Conservation (phyloP, 2,329 filamentous ascomycete genomes). For the Biscogniauxia mediterranea region DNA sequence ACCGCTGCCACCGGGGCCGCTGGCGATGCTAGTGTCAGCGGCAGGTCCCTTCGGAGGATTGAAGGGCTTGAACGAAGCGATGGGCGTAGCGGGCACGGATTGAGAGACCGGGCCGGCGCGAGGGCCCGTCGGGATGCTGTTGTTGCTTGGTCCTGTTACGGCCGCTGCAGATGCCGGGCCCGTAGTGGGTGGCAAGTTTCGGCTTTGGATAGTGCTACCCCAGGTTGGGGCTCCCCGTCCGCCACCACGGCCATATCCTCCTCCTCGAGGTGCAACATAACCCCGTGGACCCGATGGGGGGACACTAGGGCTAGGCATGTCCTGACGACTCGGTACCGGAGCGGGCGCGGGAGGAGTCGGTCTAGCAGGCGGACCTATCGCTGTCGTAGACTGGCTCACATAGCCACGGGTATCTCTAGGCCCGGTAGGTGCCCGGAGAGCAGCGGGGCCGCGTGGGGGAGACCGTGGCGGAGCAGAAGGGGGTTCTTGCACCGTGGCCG, state of each 20-base stretch:
- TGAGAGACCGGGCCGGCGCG: constrained; percentile 29
- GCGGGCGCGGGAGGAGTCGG: constrained; percentile 22
- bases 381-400: constrained; percentile 24
- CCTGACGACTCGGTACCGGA: constrained; percentile 26
- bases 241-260: constrained; percentile 44
- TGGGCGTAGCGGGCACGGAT: constrained; percentile 39
- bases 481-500: constrained; percentile 24
- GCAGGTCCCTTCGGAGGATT: constrained; percentile 57
- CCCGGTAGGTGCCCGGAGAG: constrained; percentile 49
- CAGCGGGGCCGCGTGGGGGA: constrained; percentile 55
- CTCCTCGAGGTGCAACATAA: constrained; percentile 48
- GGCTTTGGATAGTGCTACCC: constrained; percentile 32
- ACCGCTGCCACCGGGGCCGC: no score
- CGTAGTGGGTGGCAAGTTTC: constrained; percentile 27
- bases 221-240: constrained; percentile 45
- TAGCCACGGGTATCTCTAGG: constrained; percentile 40
- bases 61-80: constrained; percentile 44
- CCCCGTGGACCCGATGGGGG: constrained; percentile 56
- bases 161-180: constrained; percentile 38
- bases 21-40: constrained; percentile 25
- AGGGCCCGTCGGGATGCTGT: constrained; percentile 32
- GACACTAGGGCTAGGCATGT: constrained; percentile 44
- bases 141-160: constrained; percentile 33
- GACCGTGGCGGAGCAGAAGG: constrained; percentile 35
- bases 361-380: constrained; percentile 34